Evolutionary conservation across 2,329 filamentous ascomycete species (phyloP), one percentile per base, ranked within the genome.

Genomic region (Ceratocystis ficicola): DNA sequence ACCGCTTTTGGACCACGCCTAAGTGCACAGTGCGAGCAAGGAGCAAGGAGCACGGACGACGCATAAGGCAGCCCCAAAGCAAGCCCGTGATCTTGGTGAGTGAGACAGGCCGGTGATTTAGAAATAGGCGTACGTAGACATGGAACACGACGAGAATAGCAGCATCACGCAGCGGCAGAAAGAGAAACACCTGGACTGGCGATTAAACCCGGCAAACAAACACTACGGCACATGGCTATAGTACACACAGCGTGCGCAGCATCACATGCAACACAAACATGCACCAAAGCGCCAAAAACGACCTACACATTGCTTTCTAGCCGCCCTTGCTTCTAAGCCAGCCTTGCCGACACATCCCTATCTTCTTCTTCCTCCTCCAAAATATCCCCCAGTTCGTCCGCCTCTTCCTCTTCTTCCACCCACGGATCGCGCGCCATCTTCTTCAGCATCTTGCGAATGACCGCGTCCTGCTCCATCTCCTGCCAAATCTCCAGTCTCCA

Each of bases 401-500:
- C 66, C 15, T 52, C 50, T 5, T 64, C 65, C 44, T 64, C 62
- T 32, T 63, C 46, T 6, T 63, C 60, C 12, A 52, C 22, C 66
- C 63, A 68, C 28, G 66, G 63, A 62, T 76, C 74, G 17, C 73
- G 70, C 50, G 76, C 76, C 69, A 81, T 74, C 68, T 72, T 72
- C 63, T 72, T 74, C 52, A 84, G 69, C 41, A 76, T 74, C 68
- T 76, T 75, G 55, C 72, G 73, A 6, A 83, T 74, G 0, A 69
- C 73, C 1, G 78, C 75, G 61, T 84, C 79, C 71, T 79, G 76
- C 72, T 84, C 82, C 68, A 84, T 72, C 71, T 84, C 81, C 72
- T 84, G 82, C 82, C 82, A 84, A 5, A 83, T 71, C 70, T 80
- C 79, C 2, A 83, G 70, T 15, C 80, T 76, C 78, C 80, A 80